Conservation (phyloP, 192 early-diverging fungal genomes). For the Podochytrium sp. region DNA sequence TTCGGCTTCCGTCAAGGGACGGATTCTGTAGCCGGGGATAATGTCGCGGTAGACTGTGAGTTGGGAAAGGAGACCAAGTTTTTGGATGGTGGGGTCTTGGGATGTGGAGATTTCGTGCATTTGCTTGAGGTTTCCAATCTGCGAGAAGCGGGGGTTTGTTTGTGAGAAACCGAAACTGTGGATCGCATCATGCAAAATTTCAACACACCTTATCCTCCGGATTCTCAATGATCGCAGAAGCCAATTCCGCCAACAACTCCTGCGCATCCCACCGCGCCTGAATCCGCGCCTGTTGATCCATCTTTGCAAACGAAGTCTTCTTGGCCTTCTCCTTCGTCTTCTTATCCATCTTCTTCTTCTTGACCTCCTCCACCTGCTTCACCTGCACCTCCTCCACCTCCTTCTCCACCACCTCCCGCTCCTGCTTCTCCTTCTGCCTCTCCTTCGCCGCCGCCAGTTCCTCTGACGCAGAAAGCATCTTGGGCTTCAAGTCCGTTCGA, state of each 20-base stretch:
- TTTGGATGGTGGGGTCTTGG: constrained; percentile 66
- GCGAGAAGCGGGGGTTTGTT: neutral
- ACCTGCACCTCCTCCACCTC: constrained; percentile 13
- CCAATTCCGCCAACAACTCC: constrained; percentile 81
- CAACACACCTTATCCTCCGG: constrained; percentile 75
- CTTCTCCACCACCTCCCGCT: constrained; percentile 50
- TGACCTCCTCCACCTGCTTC: neutral
- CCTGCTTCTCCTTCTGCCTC: constrained; percentile 15
- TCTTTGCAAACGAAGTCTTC: constrained; percentile 7
- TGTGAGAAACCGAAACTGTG: constrained; percentile 8
- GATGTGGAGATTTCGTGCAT: constrained; percentile 71
- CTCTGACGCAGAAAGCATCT: neutral
- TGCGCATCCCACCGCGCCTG: constrained; percentile 41
- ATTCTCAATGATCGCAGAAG: constrained; percentile 77
- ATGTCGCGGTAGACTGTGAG: constrained; percentile 94
- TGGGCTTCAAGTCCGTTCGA: neutral
- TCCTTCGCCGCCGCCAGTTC: constrained; percentile 9
- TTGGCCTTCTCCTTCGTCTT: neutral
- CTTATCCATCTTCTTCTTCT: neutral
- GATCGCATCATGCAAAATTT: neutral
- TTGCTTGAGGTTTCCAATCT: constrained; percentile 69
- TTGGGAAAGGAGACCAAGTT: constrained; percentile 83
- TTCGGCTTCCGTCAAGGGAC: constrained; percentile 83
- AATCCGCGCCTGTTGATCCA: constrained; percentile 23
- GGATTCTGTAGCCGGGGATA: constrained; percentile 92